Conservation (phyloP, 78 protist species). For the Chrysochromulina tobinii region DNA sequence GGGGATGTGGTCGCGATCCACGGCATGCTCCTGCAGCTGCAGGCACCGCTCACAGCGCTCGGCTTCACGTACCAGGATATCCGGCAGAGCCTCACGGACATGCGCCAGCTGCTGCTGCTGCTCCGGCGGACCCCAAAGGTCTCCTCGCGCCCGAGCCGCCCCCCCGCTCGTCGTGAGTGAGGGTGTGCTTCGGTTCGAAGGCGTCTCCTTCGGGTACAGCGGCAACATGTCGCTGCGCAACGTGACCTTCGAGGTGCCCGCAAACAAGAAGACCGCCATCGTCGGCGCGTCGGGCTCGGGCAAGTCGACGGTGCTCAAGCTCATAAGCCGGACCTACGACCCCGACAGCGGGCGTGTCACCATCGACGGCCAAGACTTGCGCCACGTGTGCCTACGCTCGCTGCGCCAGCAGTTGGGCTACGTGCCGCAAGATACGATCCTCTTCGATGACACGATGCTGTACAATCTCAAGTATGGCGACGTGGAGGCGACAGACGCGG, state of each 20-base stretch:
- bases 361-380: conserved; percentile 28
- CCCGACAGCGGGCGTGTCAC: neutral
- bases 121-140: too few relatives aligned
- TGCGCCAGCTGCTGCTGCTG: neutral
- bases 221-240: neutral
- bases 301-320: conserved; percentile 39
- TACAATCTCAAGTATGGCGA: neutral
- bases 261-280: neutral
- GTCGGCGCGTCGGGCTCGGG: conserved; percentile 41
- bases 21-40: conserved; percentile 14
- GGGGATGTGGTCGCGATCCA: conserved; percentile 8
- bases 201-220: conserved; percentile 8
- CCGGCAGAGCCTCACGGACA: neutral
- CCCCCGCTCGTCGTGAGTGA: neutral
- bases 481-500: neutral
- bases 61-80: conserved; percentile 14
- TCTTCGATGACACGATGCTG: neutral
- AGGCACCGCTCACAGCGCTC: neutral
- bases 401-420: neutral
- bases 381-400: neutral
- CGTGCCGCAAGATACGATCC: conserved; percentile 17
- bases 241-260: neutral
- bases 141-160: neutral
- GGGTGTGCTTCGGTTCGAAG: neutral
- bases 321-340: conserved; percentile 8